Base-by-base conservation (phyloP, 1,284 basidiomycete species). In the Farysia itapuensis region DNA sequence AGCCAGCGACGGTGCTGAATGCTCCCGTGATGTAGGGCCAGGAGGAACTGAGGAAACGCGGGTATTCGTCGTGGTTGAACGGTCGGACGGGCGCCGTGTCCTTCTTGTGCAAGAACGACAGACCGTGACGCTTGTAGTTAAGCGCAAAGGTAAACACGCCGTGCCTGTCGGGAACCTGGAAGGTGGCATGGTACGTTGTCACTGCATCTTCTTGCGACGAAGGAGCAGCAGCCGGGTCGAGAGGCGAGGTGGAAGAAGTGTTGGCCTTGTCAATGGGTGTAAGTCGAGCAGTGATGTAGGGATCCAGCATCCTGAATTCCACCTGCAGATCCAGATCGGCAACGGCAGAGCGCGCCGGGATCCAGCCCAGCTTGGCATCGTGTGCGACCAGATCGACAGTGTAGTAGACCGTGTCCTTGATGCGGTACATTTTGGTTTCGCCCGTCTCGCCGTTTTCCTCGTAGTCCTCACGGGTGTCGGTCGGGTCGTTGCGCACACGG, bases 281-380 rank as follows among this genome's bases (percentile, higher is more conserved):
- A 1, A 73, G 64, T 15, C 54, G 44, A 1, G 58, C 53, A 1
- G 71, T 74, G 33, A 75, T 64, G 50, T 70, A 74, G 0, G 74
- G 94, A 78, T 98, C 95, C 31, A 98, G 84, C 94, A 98, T 98
- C 21, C 89, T 91, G 77, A 97, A 95, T 66, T 94, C 91, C 40
- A 98, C 82, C 72, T 97, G 94, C 15, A 97, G 70, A 76, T 95
- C 89, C 9, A 80, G 80, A 42, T 88, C 74, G 19, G 12, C 9
- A 9, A 20, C 19, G 16, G 31, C 31, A n/a, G n/a, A n/a, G n/a
- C n/a, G n/a, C 8, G 30, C 87, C 0, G 90, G 86, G 32, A 79
- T 79, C 89, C 89, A 96, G 12, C 77, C 78, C 5, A 77, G 75
- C 11, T 82, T 69, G 58, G 88, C 43, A 1, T 47, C 80, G 72